Percentiles rank a stretch among this genome's conserved stretches.
Evolutionary conservation across 108 stramenopile species (phyloP).

Genomic region (Schizochytrium sp.): DNA sequence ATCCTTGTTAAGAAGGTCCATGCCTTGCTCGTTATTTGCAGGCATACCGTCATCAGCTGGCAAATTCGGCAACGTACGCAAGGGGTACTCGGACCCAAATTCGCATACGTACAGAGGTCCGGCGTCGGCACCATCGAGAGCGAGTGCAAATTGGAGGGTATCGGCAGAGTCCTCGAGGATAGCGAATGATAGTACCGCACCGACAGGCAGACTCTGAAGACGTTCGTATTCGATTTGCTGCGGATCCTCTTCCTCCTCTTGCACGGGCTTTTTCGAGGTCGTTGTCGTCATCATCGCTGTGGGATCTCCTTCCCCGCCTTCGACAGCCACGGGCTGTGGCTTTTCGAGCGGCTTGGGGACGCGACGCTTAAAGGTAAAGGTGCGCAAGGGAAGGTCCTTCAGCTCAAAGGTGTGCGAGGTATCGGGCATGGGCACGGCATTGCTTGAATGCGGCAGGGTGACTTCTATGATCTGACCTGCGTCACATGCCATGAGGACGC

Average conservation of each 20-base stretch:
- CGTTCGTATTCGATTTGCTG: not conserved
- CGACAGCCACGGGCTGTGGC: not conserved
- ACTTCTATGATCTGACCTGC: not conserved
- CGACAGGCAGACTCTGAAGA: not conserved
- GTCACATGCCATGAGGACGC: not conserved
- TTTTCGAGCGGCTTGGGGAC: not conserved
- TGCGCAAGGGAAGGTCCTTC: not conserved
- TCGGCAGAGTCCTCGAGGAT: not conserved
- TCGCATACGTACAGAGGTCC: conserved; percentile 16
- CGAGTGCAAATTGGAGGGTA: not conserved
- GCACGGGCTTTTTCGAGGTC: not conserved
- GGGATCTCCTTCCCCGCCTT: not conserved
- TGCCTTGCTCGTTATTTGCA: not conserved
- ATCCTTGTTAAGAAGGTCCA: not conserved
- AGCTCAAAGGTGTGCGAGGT: conserved; percentile 18
- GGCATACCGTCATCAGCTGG: not conserved
- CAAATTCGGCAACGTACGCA: not conserved
- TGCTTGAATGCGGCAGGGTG: not conserved
- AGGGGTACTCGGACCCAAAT: conserved; percentile 14
- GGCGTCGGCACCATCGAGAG: conserved; percentile 14
- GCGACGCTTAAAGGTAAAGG: not conserved
- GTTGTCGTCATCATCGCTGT: not conserved
- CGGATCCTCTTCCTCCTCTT: not conserved
- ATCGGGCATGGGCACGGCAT: not conserved
- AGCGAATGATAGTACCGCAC: not conserved